Evolutionary conservation across 371 early-diverging fungal species (phyloP).

Genomic region (Funneliformis caledonium): DNA sequence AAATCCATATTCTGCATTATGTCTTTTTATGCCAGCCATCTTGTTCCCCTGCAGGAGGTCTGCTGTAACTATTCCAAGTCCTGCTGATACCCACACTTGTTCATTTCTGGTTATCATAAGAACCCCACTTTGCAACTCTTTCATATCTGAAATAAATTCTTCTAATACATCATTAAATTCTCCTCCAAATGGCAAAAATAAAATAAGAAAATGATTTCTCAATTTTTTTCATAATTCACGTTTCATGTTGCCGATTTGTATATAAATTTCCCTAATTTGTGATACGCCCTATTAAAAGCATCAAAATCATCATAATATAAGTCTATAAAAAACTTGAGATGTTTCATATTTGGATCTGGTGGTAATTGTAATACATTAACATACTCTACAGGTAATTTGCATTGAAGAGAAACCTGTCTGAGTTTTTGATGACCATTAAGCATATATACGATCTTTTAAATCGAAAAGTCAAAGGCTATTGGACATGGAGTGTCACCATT

Average conservation of each 20-base stretch:
- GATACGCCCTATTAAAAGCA: background rate
- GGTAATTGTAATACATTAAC: too few relatives aligned
- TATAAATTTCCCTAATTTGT: background rate
- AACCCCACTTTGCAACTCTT: background rate
- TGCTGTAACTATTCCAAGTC: background rate
- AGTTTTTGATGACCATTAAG: too few relatives aligned
- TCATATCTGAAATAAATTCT: background rate
- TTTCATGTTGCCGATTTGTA: background rate
- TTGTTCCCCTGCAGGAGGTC: background rate
- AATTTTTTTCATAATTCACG: background rate
- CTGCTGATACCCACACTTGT: background rate
- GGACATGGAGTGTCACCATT: too few relatives aligned
- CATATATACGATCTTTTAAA: too few relatives aligned
- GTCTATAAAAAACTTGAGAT: background rate
- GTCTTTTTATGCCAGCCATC: background rate
- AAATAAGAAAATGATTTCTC: background rate
- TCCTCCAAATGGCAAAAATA: background rate
- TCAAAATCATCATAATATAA: background rate
- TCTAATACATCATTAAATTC: background rate
- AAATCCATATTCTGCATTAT: background rate
- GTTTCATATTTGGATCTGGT: too few relatives aligned
- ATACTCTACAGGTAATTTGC: too few relatives aligned
- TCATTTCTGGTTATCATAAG: background rate
- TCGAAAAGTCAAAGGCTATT: too few relatives aligned
- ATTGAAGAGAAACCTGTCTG: too few relatives aligned